These are phyloP conservation scores for Dioszegia crocea DNA, from an alignment of 768 basidiomycete genomes.

Conservation along the genomic window DNA sequence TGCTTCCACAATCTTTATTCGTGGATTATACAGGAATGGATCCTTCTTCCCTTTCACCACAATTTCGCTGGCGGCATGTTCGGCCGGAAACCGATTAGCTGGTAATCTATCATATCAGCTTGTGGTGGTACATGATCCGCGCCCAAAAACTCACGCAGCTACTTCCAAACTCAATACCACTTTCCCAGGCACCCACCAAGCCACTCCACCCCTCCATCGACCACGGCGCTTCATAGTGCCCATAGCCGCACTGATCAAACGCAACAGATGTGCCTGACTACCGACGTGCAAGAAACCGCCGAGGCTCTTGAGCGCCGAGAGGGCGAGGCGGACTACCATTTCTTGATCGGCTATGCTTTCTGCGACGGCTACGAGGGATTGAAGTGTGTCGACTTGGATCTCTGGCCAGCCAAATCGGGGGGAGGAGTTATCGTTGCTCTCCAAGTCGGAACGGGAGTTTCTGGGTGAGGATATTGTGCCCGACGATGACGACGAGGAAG, in stretches of 20 bases:
- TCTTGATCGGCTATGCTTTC: constrained; percentile 86
- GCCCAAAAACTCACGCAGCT: constrained; percentile 60
- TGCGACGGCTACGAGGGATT: constrained; percentile 85
- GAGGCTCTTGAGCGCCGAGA: constrained; percentile 76
- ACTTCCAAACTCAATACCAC: constrained; percentile 75
- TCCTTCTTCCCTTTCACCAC: constrained; percentile 57
- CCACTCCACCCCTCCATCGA: constrained; percentile 51
- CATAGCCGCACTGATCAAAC: constrained; percentile 68
- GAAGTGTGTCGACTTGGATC: constrained; percentile 84
- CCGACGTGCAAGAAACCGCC: constrained; percentile 63
- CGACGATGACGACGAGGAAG: not conserved
- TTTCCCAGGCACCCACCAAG: constrained; percentile 77
- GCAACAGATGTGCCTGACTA: constrained; percentile 76
- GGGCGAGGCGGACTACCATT: constrained; percentile 78
- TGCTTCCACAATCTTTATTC: constrained; percentile 56
- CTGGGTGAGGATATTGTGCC: no score
- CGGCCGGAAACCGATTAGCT: constrained; percentile 64
- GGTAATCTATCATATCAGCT: constrained; percentile 64
- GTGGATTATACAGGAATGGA: constrained; percentile 89
- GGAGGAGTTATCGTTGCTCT: constrained; percentile 3
- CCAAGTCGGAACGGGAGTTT: no score
- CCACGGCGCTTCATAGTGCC: constrained; percentile 73
- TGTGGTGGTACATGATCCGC: not conserved
- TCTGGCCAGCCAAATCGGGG: constrained; percentile 80
- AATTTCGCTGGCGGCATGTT: constrained; percentile 58